Evolutionary conservation across 148 eudicot genomes (phyloP), one percentile per base, ranked within the genome.

Genomic region (Drosera capensis): DNA sequence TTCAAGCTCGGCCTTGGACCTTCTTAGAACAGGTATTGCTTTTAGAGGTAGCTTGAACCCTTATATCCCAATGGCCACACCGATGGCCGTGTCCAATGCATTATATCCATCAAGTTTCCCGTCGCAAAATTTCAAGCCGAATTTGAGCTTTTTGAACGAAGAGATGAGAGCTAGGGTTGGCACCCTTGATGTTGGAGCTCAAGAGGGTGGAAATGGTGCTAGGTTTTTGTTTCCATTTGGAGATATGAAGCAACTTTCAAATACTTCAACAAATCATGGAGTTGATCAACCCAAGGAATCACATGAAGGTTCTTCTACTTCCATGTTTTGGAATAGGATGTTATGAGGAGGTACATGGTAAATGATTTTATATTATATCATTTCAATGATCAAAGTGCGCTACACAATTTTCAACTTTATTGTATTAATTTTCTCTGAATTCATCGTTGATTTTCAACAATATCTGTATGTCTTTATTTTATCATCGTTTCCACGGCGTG

Each of bases 81-180:
- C 71, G 2, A 60, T 63, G 45, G 15, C 49, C 12, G 68, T 71
- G 49, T 59, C 66, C 1, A 70, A 59, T 56, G 14, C 63, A 17
- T 40, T 69, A 1, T 74, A 68, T 19, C 40, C 67, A 13, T 60
- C 80, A 3, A 73, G 72, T 25, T 77, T 73, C 25, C 65, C 66
- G 39, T 63, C 74, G 46, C 92, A 81, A 43, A 82, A 81, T 18
- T 66, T 67, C 62, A 81, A 78, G 70, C 77, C 82, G 14, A 59
- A 41, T 41, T 45, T 68, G 47, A 51, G 70, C 23, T 44, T 69
- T 30, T 48, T 53, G 25, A 59, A 25, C 14, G 60, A 49, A 44
- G 73, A 53, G 43, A 43, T 51, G 48, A 38, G 54, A 20, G 48
- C 3, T 21, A 56, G 23, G 23, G 34, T 37, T 45, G 46, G 38